These are phyloP conservation scores for Lentinula guzmanii DNA, from an alignment of 768 basidiomycete genomes.

Conservation along the genomic window DNA sequence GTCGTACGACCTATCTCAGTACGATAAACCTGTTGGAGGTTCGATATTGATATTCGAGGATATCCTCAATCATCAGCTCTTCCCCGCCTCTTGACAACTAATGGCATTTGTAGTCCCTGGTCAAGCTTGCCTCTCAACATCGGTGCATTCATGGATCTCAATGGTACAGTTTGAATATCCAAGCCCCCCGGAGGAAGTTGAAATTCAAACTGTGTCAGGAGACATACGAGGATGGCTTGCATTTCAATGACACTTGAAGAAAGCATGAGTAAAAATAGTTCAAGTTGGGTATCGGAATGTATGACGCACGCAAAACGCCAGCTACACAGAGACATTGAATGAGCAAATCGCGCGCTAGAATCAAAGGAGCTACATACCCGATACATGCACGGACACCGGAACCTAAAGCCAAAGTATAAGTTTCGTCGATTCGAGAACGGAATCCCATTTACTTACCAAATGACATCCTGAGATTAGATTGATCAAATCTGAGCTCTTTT, in stretches of 20 bases:
- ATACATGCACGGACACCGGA: slow-evolving; percentile 12
- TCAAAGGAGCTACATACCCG: slow-evolving; percentile 8
- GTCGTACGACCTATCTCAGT: not conserved
- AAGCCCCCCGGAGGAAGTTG: slow-evolving; percentile 18
- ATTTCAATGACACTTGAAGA: slow-evolving; percentile 28
- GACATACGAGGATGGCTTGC: slow-evolving; percentile 35
- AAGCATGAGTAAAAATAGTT: not conserved
- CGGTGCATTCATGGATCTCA: not conserved
- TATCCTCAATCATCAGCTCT: not conserved
- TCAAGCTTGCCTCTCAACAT: not conserved
- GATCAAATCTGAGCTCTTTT: not conserved
- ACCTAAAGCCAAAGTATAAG: slow-evolving; percentile 3
- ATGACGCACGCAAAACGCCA: slow-evolving; percentile 16
- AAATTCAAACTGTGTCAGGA: slow-evolving; percentile 33
- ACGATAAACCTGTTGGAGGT: not conserved
- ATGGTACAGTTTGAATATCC: not conserved
- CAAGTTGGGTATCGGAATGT: not conserved
- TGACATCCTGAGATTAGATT: slow-evolving; percentile 4
- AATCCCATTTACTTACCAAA: slow-evolving; percentile 5
- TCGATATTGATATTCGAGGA: not conserved
- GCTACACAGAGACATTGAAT: slow-evolving; percentile 1
- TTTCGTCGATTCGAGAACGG: not conserved
- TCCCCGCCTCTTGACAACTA: slow-evolving; percentile 2
- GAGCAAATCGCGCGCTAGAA: not conserved
- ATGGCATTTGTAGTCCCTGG: slow-evolving; percentile 4